Percentiles rank a stretch among this genome's conserved stretches.
phyloP scores from a whole-genome alignment of 208 protist species.

The Herpetomonas samuelpessoai region DNA sequence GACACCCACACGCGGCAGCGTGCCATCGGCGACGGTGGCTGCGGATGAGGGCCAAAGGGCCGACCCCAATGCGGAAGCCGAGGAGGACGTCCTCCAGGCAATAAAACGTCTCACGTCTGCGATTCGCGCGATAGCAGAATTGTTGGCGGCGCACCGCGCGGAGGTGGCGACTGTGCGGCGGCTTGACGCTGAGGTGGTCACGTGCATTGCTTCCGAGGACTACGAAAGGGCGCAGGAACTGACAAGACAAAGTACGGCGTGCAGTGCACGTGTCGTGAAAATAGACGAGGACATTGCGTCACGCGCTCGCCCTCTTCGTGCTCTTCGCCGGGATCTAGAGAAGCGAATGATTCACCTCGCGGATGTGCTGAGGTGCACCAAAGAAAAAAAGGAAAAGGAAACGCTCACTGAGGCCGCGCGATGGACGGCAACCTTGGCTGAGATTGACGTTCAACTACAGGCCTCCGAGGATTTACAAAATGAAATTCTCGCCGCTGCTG shows the following conservation, averaged over 20 bases:
- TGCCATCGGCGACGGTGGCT: too few species aligned
- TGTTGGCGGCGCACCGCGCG: too few species aligned
- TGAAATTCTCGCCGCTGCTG: too few species aligned
- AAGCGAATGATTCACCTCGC: constrained; percentile 9
- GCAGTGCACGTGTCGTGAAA: not conserved
- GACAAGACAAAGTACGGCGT: constrained; percentile 10
- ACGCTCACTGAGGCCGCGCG: constrained; percentile 12
- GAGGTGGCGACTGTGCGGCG: too few species aligned
- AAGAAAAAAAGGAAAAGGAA: constrained; percentile 15
- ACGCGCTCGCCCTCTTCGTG: constrained; percentile 2
- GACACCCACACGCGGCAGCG: too few species aligned
- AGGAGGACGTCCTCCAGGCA: too few species aligned
- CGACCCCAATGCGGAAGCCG: too few species aligned
- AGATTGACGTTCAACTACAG: constrained; percentile 14
- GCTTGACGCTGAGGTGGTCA: constrained; percentile 18
- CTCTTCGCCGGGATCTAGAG: constrained; percentile 12
- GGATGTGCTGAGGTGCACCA: constrained; percentile 9
- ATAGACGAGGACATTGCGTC: constrained; percentile 14
- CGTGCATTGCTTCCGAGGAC: constrained; percentile 23
- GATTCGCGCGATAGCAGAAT: too few species aligned
- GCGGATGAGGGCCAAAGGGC: too few species aligned
- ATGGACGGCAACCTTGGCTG: constrained; percentile 6
- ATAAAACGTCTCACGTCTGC: too few species aligned
- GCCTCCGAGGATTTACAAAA: not conserved
- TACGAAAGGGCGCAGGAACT: constrained; percentile 32